These are phyloP conservation scores for Coemansia sp. DNA, from an alignment of 192 early-diverging fungal species.

Conservation along the genomic window DNA sequence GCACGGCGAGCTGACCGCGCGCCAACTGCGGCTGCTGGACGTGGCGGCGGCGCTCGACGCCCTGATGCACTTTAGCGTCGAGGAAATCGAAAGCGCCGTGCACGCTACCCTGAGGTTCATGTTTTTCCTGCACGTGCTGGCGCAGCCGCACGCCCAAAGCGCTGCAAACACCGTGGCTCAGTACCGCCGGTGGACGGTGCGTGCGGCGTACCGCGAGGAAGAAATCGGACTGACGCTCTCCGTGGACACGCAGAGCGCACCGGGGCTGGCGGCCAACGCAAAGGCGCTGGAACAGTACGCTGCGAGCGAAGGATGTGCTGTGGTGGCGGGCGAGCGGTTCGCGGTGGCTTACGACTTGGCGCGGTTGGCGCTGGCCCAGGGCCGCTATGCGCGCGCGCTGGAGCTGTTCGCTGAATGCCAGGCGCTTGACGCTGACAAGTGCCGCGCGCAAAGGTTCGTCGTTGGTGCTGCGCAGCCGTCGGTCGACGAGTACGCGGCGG, in stretches of 20 bases:
- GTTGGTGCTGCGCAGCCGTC: slow-evolving; percentile 6
- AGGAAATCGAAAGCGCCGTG: slow-evolving; percentile 28
- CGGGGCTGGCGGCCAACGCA: slow-evolving; percentile 17
- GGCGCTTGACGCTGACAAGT: slow-evolving; percentile 14
- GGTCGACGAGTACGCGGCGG: slow-evolving; percentile 32
- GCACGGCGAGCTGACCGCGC: slow-evolving; percentile 14
- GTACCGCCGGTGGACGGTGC: slow-evolving; percentile 30
- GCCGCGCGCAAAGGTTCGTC: too few species aligned
- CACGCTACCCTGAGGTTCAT: slow-evolving; percentile 36
- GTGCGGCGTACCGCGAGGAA: slow-evolving; percentile 43
- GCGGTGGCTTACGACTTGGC: slow-evolving; percentile 28
- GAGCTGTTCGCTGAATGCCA: slow-evolving; percentile 25
- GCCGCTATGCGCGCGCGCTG: slow-evolving; percentile 10
- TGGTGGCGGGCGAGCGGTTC: slow-evolving; percentile 1
- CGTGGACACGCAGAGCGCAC: slow-evolving; percentile 9
- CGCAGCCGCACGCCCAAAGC: background rate
- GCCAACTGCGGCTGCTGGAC: slow-evolving; percentile 25
- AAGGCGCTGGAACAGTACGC: slow-evolving; percentile 3
- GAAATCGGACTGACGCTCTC: slow-evolving; percentile 12
- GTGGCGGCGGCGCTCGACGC: slow-evolving; percentile 11
- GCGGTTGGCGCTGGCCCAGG: slow-evolving; percentile 24
- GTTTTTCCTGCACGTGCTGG: slow-evolving; percentile 28
- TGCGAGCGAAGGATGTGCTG: background rate
- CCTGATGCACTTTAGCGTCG: slow-evolving; percentile 22
- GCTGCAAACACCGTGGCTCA: slow-evolving; percentile 8